Conservation (phyloP, 257 asterid species). For the Misopates orontium region DNA sequence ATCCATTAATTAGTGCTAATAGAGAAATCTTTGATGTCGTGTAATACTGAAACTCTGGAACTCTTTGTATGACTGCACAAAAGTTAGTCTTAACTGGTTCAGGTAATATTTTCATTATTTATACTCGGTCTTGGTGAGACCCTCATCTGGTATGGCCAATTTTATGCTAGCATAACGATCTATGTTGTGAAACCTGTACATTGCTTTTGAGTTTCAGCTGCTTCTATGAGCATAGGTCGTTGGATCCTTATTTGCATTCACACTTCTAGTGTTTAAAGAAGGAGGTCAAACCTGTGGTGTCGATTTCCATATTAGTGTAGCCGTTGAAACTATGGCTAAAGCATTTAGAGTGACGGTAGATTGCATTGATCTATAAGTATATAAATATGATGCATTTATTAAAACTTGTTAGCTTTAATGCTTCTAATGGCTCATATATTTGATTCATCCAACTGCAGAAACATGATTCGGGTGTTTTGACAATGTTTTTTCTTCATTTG, state of each 20-base stretch:
- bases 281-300: conserved; percentile 75
- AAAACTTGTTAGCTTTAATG: too few relatives aligned
- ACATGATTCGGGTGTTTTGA: conserved; percentile 8
- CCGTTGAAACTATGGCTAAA: conserved; percentile 85
- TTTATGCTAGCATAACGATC: too few relatives aligned
- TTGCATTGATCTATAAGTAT: conserved; percentile 70
- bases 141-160: too few relatives aligned
- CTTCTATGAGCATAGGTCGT: conserved; percentile 65
- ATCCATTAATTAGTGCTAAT: too few relatives aligned
- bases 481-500: neutral
- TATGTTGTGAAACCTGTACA: too few relatives aligned
- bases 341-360: conserved; percentile 82
- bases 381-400: neutral
- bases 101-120: too few relatives aligned
- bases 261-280: conserved; percentile 87
- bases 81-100: too few relatives aligned
- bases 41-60: too few relatives aligned
- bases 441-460: neutral
- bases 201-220: conserved; percentile 53
- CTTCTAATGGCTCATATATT: too few relatives aligned
- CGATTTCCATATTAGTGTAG: conserved; percentile 83
- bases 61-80: too few relatives aligned
- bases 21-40: too few relatives aligned
- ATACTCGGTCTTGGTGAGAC: too few relatives aligned
- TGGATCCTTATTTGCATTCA: conserved; percentile 75